Base-by-base conservation (phyloP, 345 rosid genomes). In the Boechera retrofracta region DNA sequence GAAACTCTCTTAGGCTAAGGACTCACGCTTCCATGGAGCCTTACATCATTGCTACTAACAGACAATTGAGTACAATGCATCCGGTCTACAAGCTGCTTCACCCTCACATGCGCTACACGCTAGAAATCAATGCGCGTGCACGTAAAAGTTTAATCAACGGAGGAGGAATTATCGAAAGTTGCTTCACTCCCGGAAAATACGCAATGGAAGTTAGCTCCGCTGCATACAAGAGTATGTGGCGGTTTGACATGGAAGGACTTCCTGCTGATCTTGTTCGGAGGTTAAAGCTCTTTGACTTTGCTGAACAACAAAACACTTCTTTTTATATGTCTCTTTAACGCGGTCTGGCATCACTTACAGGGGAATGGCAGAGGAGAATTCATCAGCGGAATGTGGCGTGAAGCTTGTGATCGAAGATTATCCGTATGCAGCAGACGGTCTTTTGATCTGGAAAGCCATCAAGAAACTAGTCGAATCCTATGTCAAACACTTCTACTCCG, bases 21-120 rank as follows among this genome's bases (percentile, higher is more conserved):
- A 94, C 97, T 72, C 98, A 94, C 44, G 97, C 97, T 36, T 86
- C 79, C 55, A 92, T 94, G 98, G 98, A 94, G 84, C 83, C 97
- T 32, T 92, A 84, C 61, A 92, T 92, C 70, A 90, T 94, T 65
- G 97, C 97, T 31, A 86, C 97, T 15, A 87, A 90, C 72, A 82
- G 97, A 82, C 97, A 92, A 16, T 89, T 94, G 54, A 94, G 97
- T 79, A 74, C 89, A 6, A 86, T 94, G 89, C 97, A 94, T 71
- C 98, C 98, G 6, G 74, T 94, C 64, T 89, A 84, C 81, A 92
- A 85, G 86, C 83, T 94, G 60, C 89, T 94, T 49, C 92, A 88
- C 35, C 97, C 98, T 18, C 97, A 94, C 36, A 85, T 89, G 97
- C 97, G 98, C 4, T 94, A 94, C 83, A 94, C 97, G 0, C 79